These are phyloP conservation scores for Prunus mume DNA, from an alignment of 306 rosid species.

Conservation along the genomic window DNA sequence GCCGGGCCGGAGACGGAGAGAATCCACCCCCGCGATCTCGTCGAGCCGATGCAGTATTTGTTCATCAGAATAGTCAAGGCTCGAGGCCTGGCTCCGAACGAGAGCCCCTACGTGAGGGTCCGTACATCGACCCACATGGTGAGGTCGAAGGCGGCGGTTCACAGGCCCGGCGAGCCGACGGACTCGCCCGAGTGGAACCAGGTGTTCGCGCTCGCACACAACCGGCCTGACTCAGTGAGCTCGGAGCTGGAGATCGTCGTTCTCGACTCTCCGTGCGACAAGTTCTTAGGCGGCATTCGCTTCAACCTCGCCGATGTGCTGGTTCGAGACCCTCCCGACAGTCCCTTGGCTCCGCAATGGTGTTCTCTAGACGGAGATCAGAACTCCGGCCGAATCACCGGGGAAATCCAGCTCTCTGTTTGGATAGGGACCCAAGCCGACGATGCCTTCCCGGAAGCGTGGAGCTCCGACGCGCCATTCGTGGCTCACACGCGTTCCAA, in stretches of 20 bases:
- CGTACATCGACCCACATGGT: conserved; percentile 37
- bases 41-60: conserved; percentile 89
- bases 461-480: conserved; percentile 52
- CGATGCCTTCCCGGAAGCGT: conserved; percentile 52
- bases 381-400: conserved; percentile 30
- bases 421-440: conserved; percentile 70
- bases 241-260: conserved; percentile 66
- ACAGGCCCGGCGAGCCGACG: conserved; percentile 55
- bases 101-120: conserved; percentile 58
- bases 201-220: conserved; percentile 56
- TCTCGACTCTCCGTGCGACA: conserved; percentile 61
- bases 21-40: conserved; percentile 72
- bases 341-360: conserved; percentile 58
- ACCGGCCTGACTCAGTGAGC: conserved; percentile 44
- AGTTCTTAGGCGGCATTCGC: conserved; percentile 77
- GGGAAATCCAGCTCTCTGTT: conserved; percentile 53
- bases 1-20: conserved; percentile 38
- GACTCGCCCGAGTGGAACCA: conserved; percentile 87
- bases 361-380: conserved; percentile 43
- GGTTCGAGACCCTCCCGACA: conserved; percentile 51
- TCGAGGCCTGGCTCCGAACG: conserved; percentile 51
- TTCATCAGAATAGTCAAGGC: conserved; percentile 74
- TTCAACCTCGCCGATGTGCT: conserved; percentile 46
- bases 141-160: conserved; percentile 51
- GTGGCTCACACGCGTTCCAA: conserved; percentile 53